Evolutionary conservation across 352 stramenopile species (phyloP), one percentile per base, ranked within the genome.

Genomic region (Phytopythium helicoides): DNA sequence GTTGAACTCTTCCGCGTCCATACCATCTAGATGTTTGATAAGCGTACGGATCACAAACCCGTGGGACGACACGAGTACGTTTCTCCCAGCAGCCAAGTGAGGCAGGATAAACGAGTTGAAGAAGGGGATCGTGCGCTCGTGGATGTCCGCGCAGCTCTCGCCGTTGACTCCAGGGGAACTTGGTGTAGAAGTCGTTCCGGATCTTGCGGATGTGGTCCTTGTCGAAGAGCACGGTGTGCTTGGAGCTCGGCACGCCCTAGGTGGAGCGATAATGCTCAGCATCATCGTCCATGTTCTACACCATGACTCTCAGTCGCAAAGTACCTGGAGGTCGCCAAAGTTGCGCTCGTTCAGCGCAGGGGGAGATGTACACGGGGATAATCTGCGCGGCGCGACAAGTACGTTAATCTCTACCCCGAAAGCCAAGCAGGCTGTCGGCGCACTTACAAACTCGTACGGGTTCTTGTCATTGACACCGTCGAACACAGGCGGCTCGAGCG

Each of bases 11-110:
- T 75, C 53, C 16, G 87, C 76, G 54, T 85, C 73, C 78, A 93
- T 91, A 52, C 67, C 66, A 65, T 93, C 83, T 26, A 93, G 61
- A 55, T 89, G 62, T 62, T 93, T 93, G 56, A 93, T 87, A 64
- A 93, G 70, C 58, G 83, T 93, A 18, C 83, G 80, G 55, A 93
- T 90, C 41, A 91, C 83, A 57, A 93, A 93, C 18, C 83, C 83
- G 45, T 93, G 83, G 12, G 78, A 87, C 19, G 83, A 93, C 11
- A 93, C 64, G 14, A 93, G 63, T 21, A 93, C 83, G 46, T 91
- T 93, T 41, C 79, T 74, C 28, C 83, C 83, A 22, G 71, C 76
- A 22, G 71, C 67, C 48, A 93, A 54, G 52, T 93, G 83, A 31
- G 83, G 83, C 42, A 87, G 36, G 44, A 93, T 86, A 48, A 88